A percentile compares a stretch with the other conserved stretches of the same genome.
These are phyloP conservation scores for Tanacetum coccineum DNA, from an alignment of 129 eudicot species.

Conservation along the genomic window DNA sequence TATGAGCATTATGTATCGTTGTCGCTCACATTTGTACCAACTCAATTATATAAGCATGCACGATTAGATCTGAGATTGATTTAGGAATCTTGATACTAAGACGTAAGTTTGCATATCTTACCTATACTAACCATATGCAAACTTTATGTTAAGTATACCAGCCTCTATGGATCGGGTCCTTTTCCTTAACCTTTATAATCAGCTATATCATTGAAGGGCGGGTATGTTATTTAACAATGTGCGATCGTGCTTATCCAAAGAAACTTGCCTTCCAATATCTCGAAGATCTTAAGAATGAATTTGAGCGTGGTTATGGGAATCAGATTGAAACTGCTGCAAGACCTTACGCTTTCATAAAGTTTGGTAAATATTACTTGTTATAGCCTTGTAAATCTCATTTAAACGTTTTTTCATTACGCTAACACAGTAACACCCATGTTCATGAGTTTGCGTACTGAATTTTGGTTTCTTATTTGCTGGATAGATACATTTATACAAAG, in stretches of 20 bases:
- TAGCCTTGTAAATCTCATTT: background rate
- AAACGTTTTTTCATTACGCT: background rate
- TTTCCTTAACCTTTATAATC: conserved; percentile 48
- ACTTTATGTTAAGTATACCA: background rate
- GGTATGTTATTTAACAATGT: conserved; percentile 97
- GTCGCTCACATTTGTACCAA: too few relatives aligned
- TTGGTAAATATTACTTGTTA: conserved; percentile 50
- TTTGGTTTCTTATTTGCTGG: conserved; percentile 11
- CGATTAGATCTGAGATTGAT: conserved; percentile 1
- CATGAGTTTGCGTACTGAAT: background rate
- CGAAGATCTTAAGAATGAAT: conserved; percentile 93
- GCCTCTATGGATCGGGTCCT: conserved; percentile 14
- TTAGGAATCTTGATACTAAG: conserved; percentile 3
- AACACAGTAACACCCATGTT: background rate
- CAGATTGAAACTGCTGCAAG: conserved; percentile 99
- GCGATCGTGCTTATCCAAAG: conserved; percentile 99
- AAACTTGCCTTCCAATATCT: conserved; percentile 94
- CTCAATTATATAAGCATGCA: too few relatives aligned
- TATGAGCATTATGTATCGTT: too few relatives aligned
- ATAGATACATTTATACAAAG: conserved; percentile 86
- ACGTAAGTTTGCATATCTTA: background rate
- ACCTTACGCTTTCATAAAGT: conserved; percentile 96
- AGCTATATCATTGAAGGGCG: conserved; percentile 93
- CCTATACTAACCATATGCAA: background rate
- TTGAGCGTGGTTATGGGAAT: conserved; percentile 90